phyloP scores from a whole-genome alignment of 495 filamentous ascomycete genomes.

The Tetracladium marchalianum region DNA sequence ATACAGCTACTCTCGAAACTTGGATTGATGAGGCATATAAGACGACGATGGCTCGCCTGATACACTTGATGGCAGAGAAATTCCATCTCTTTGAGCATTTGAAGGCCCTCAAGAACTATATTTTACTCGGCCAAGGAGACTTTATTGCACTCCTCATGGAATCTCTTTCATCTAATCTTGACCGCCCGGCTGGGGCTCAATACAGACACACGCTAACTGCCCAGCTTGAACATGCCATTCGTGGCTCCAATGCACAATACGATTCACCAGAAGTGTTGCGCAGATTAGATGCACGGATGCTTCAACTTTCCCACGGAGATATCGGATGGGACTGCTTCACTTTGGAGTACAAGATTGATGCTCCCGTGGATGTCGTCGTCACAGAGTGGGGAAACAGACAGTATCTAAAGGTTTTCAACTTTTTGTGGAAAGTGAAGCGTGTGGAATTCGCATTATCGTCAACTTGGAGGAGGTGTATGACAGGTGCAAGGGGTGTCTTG shows the following conservation, averaged over 20 bases:
- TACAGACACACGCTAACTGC: slow-evolving; percentile 94
- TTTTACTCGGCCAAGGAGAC: slow-evolving; percentile 90
- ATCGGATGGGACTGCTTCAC: slow-evolving; percentile 99
- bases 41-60: slow-evolving; percentile 92
- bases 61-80: slow-evolving; percentile 83
- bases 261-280: slow-evolving; percentile 88
- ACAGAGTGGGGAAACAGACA: slow-evolving; percentile 90
- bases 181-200: slow-evolving; percentile 89
- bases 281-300: slow-evolving; percentile 89
- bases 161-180: slow-evolving; percentile 80
- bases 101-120: slow-evolving; percentile 84
- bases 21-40: slow-evolving; percentile 97
- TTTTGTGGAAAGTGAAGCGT: slow-evolving; percentile 96
- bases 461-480: slow-evolving; percentile 95
- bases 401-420: slow-evolving; percentile 99
- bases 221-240: slow-evolving; percentile 94
- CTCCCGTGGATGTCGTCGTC: slow-evolving; percentile 94
- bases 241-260: slow-evolving; percentile 93
- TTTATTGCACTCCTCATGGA: slow-evolving; percentile 98
- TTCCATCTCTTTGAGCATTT: slow-evolving; percentile 93
- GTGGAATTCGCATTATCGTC: slow-evolving; percentile 88
- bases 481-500: slow-evolving; percentile 86
- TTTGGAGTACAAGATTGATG: slow-evolving; percentile 96
- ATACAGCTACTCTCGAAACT: slow-evolving; percentile 80
- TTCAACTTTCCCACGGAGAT: slow-evolving; percentile 89